Percentiles rank a stretch among this genome's conserved stretches.
Evolutionary conservation across 225 moss, liverwort and hornwort species (phyloP).

Genomic region (Pseudisothecium myosuroides): DNA sequence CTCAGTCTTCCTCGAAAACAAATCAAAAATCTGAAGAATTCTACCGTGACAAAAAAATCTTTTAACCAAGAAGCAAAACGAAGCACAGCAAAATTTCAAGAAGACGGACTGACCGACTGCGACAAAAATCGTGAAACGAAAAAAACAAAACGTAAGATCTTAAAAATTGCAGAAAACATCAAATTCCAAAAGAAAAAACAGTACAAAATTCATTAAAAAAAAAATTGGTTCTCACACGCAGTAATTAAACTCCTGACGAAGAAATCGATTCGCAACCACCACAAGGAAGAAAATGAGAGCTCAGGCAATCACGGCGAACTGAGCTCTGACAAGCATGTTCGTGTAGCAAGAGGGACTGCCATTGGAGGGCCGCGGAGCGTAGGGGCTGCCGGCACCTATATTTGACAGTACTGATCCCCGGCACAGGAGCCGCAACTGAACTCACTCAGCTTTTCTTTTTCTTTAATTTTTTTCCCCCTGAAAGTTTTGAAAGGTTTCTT

Average conservation of each 20-base stretch:
- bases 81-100: background rate
- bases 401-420: background rate
- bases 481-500: background rate
- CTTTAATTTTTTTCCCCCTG: too few relatives aligned
- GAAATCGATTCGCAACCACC: background rate
- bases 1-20: background rate
- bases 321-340: background rate
- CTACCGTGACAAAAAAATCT: background rate
- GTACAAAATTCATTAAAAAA: too few relatives aligned
- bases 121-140: too few relatives aligned
- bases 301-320: background rate
- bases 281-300: background rate
- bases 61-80: too few relatives aligned
- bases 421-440: background rate
- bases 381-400: background rate
- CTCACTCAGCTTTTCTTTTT: background rate
- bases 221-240: background rate
- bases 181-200: background rate
- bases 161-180: background rate
- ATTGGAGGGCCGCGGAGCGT: background rate
- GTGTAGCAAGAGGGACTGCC: background rate
- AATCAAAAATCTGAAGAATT: background rate
- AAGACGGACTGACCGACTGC: too few relatives aligned
- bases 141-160: too few relatives aligned
- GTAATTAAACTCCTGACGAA: background rate